phyloP scores from a whole-genome alignment of 345 rosid species.

The Angophora floribunda region DNA sequence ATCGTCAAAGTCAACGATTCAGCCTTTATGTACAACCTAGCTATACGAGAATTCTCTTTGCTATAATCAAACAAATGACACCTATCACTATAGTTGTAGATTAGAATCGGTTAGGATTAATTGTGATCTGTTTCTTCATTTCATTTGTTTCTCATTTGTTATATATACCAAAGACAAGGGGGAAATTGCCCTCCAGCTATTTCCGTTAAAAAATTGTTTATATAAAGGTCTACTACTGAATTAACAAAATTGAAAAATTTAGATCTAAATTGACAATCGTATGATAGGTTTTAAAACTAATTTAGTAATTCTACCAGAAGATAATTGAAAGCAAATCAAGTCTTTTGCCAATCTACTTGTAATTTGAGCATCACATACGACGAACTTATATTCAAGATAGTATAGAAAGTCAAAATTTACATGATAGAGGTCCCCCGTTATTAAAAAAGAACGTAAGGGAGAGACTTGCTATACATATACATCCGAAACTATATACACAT shows the following conservation, averaged over 20 bases:
- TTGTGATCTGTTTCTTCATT: neutral
- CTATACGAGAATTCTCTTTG: neutral
- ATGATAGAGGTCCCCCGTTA: neutral
- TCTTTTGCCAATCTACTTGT: neutral
- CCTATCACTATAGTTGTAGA: neutral
- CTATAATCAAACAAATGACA: neutral
- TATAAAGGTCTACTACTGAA: neutral
- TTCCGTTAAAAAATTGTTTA: neutral
- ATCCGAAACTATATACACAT: too few relatives aligned
- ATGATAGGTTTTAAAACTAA: neutral
- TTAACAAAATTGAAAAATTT: neutral
- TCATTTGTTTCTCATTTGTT: neutral
- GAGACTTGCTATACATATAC: neutral
- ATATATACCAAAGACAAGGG: neutral
- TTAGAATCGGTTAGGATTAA: neutral
- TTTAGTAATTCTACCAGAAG: neutral
- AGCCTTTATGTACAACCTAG: neutral
- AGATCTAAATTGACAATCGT: neutral
- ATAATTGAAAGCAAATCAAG: neutral
- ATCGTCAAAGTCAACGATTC: neutral
- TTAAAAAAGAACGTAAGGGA: neutral
- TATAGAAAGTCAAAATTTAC: neutral
- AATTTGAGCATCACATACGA: neutral
- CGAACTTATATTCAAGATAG: neutral
- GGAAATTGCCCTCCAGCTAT: neutral